Evolutionary conservation across 2,329 filamentous ascomycete genomes (phyloP).

Genomic region (Coccinonectria pachysandricola): DNA sequence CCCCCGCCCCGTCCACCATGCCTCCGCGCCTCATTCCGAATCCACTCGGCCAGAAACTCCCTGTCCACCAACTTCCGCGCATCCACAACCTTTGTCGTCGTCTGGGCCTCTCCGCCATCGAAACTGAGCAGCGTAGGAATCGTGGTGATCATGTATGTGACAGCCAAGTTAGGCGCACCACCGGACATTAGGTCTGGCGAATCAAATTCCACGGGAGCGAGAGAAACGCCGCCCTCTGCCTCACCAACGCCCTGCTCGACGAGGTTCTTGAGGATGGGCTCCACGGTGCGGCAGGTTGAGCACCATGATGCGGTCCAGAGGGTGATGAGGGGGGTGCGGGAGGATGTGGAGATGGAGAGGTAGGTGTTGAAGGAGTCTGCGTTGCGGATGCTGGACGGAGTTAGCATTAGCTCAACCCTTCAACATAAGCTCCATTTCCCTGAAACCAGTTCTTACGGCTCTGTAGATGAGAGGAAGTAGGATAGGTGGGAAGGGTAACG

Average conservation of each 20-base stretch:
- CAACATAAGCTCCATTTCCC: too few relatives aligned
- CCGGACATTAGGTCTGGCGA: slow-evolving; percentile 43
- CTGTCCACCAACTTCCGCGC: slow-evolving; percentile 37
- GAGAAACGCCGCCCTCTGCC: slow-evolving; percentile 44
- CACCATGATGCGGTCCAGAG: slow-evolving; percentile 53
- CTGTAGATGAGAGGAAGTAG: slow-evolving; percentile 2
- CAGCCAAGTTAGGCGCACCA: slow-evolving; percentile 30
- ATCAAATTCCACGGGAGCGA: slow-evolving; percentile 45
- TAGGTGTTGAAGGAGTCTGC: slow-evolving; percentile 45
- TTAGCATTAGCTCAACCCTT: slow-evolving; percentile 4
- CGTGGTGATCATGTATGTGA: slow-evolving; percentile 47
- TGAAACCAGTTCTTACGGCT: slow-evolving; percentile 1
- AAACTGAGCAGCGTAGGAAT: slow-evolving; percentile 50
- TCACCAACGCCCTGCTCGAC: slow-evolving; percentile 43
- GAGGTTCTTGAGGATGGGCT: slow-evolving; percentile 38
- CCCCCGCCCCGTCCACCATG: slow-evolving; percentile 34
- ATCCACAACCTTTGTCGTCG: slow-evolving; percentile 38
- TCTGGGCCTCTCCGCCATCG: slow-evolving; percentile 42
- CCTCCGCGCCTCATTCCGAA: slow-evolving; percentile 38
- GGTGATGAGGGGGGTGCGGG: slow-evolving; percentile 45
- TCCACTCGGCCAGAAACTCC: slow-evolving; percentile 43
- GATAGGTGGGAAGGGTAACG: neutral
- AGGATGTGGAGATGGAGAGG: slow-evolving; percentile 43
- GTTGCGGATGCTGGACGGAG: slow-evolving; percentile 38
- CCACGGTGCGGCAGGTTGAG: slow-evolving; percentile 39